Evolutionary conservation across 2,329 filamentous ascomycete genomes (phyloP).

Genomic region (Phaeophleospora eucalypticola): DNA sequence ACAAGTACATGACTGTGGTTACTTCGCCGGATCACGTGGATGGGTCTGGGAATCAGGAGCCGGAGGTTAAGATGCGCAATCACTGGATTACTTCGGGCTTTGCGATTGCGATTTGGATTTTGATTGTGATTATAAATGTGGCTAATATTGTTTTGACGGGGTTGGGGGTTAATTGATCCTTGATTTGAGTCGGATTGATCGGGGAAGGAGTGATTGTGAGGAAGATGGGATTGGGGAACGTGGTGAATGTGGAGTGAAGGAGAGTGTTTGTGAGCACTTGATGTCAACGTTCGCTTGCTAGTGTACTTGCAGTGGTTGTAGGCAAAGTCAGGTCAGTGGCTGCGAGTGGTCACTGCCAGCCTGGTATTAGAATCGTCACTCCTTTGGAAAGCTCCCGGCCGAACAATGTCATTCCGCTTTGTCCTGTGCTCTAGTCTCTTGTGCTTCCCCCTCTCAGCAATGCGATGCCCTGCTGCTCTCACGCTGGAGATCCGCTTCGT

Average conservation of each 20-base stretch:
- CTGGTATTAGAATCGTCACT: neutral
- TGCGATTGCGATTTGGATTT: constrained; percentile 62
- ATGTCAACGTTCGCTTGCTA: no score
- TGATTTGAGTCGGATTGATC: no score
- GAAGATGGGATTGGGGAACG: no score
- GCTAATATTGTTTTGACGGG: constrained; percentile 64
- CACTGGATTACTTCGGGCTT: constrained; percentile 60
- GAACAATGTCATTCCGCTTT: no score
- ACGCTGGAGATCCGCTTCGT: no score
- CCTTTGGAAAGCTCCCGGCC: no score
- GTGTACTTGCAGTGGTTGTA: no score
- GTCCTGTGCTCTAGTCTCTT: no score
- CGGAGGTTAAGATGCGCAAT: constrained; percentile 62
- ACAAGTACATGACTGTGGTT: constrained; percentile 71
- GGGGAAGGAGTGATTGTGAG: neutral
- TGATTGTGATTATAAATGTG: constrained; percentile 76
- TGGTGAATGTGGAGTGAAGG: no score
- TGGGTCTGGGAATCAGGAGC: constrained; percentile 2
- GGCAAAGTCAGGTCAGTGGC: neutral
- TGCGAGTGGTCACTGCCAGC: neutral
- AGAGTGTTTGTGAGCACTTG: no score
- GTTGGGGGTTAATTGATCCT: constrained; percentile 42
- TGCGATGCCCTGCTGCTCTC: no score
- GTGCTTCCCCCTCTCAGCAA: no score
- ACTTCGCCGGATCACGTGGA: constrained; percentile 7